phyloP scores from a whole-genome alignment of 495 filamentous ascomycete species.

The Elasticomyces elasticus region DNA sequence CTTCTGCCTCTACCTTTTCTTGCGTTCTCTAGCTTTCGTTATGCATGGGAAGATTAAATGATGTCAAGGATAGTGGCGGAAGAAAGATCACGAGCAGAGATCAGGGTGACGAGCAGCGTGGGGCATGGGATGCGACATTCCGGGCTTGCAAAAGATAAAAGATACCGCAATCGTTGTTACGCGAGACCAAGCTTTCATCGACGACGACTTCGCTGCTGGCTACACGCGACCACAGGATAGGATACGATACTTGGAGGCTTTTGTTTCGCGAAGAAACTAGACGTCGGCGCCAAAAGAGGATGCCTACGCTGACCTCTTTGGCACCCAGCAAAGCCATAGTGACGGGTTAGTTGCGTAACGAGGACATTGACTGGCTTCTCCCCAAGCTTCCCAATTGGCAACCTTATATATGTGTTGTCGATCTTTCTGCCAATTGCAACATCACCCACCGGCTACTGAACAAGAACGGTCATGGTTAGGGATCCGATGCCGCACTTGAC shows the following conservation, averaged over 20 bases:
- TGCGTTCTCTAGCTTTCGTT: background rate
- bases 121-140: too few species aligned
- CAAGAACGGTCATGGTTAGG: slow-evolving; percentile 48
- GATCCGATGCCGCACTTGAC: slow-evolving; percentile 68
- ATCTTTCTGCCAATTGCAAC: slow-evolving; percentile 5
- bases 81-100: background rate
- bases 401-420: slow-evolving; percentile 14
- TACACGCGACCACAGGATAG: background rate
- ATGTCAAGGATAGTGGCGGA: background rate
- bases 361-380: slow-evolving; percentile 14
- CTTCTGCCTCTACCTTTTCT: background rate
- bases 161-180: too few species aligned
- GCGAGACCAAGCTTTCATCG: too few species aligned
- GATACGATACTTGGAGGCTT: background rate
- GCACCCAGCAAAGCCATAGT: slow-evolving; percentile 15
- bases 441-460: slow-evolving; percentile 13
- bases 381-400: slow-evolving; percentile 13
- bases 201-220: background rate
- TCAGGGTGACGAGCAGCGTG: background rate
- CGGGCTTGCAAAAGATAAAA: too few species aligned
- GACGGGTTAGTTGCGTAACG: slow-evolving; percentile 3
- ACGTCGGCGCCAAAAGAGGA: too few species aligned
- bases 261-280: background rate
- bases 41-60: background rate
- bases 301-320: background rate